Conservation (phyloP, 1,284 basidiomycete species). For the Athelia psychrophila region DNA sequence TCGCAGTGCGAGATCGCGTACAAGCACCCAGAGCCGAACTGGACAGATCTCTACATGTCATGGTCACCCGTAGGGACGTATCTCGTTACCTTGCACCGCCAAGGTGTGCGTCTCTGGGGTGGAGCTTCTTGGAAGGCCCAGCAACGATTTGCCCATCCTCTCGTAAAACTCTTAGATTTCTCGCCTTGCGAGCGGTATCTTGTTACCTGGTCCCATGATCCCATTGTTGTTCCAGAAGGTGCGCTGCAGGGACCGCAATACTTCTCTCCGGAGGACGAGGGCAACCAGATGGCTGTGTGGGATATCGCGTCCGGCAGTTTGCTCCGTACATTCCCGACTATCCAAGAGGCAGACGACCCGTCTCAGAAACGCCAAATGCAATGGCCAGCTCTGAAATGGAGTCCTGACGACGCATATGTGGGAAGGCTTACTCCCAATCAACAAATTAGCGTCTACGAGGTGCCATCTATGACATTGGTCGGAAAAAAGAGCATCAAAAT, state of each 20-base stretch:
- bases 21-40: slow-evolving; percentile 52
- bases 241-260: slow-evolving; percentile 81
- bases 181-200: slow-evolving; percentile 97
- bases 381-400: slow-evolving; percentile 99
- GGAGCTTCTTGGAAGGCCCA: slow-evolving; percentile 86
- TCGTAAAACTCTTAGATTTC: slow-evolving; percentile 96
- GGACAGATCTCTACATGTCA: slow-evolving; percentile 97
- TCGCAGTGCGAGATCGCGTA: slow-evolving; percentile 76
- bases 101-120: slow-evolving; percentile 96
- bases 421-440: slow-evolving; percentile 87
- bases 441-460: slow-evolving; percentile 95
- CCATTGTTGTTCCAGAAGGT: slow-evolving; percentile 85
- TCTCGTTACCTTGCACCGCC: slow-evolving; percentile 91
- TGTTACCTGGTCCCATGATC: slow-evolving; percentile 97
- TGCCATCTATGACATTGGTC: slow-evolving; percentile 91
- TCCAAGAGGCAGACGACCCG: slow-evolving; percentile 52
- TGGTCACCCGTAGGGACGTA: slow-evolving; percentile 98
- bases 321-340: slow-evolving; percentile 90
- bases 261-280: slow-evolving; percentile 94
- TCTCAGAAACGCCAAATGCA: slow-evolving; percentile 77
- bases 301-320: slow-evolving; percentile 93
- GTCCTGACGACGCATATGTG: slow-evolving; percentile 94
- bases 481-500: slow-evolving; percentile 99
- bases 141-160: slow-evolving; percentile 92
- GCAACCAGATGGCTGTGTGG: slow-evolving; percentile 97